Percentiles rank a stretch among this genome's conserved stretches.
Conservation (phyloP, 2,329 filamentous ascomycete species). For the Aspergillus sp. region DNA sequence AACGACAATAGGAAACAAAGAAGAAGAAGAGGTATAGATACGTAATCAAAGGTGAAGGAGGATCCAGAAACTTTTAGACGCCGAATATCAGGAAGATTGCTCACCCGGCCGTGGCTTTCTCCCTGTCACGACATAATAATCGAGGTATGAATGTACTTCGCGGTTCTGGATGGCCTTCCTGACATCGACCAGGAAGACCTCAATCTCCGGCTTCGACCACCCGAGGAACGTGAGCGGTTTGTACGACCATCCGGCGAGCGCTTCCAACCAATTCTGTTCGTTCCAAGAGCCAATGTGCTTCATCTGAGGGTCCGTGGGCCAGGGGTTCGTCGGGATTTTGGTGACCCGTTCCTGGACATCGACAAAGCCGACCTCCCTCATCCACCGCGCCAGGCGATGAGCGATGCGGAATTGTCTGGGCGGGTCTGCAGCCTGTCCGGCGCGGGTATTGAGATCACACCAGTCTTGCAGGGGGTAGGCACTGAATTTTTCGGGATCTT, state of each 20-base stretch:
- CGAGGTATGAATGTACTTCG: conserved; percentile 42
- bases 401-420: conserved; percentile 52
- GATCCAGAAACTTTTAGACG: neutral
- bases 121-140: conserved; percentile 39
- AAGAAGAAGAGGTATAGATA: conserved; percentile 6
- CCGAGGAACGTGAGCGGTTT: conserved; percentile 42
- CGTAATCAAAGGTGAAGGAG: neutral
- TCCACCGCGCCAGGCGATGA: conserved; percentile 53
- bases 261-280: conserved; percentile 46
- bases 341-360: conserved; percentile 54
- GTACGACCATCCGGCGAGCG: conserved; percentile 44
- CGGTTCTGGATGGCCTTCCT: conserved; percentile 41
- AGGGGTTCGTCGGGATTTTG: conserved; percentile 54
- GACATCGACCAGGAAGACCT: conserved; percentile 46
- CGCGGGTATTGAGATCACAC: conserved; percentile 42
- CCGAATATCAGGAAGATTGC: conserved; percentile 1
- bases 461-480: conserved; percentile 48
- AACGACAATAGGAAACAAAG: conserved; percentile 10
- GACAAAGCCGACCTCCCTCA: conserved; percentile 57
- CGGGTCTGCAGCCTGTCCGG: conserved; percentile 46
- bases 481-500: conserved; percentile 39
- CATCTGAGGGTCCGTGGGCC: conserved; percentile 49
- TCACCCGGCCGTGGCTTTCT: conserved; percentile 31
- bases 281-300: conserved; percentile 52
- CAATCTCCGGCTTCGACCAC: conserved; percentile 47